phyloP scores from a whole-genome alignment of 441 rosid species.

The Croton laevigatus region DNA sequence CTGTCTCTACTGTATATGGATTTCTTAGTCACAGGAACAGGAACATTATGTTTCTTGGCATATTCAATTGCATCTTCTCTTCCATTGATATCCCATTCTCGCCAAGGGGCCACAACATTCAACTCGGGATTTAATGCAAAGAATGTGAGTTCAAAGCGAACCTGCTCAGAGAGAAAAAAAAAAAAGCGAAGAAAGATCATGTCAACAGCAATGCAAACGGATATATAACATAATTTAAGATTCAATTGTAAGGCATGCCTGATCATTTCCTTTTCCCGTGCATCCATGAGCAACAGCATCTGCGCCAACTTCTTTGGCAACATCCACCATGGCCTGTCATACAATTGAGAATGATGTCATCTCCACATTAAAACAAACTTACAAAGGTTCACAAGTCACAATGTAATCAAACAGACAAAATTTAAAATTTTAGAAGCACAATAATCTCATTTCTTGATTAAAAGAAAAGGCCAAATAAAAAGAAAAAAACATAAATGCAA shows the following conservation, averaged over 20 bases:
- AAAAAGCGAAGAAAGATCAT: constrained; percentile 12
- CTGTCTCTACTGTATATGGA: constrained; percentile 95
- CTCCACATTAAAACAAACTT: neutral
- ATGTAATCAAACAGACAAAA: constrained; percentile 1
- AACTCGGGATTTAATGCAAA: constrained; percentile 89
- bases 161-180: constrained; percentile 41
- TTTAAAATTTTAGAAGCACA: neutral
- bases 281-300: constrained; percentile 97
- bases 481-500: neutral
- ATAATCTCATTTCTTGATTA: too few species aligned
- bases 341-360: neutral
- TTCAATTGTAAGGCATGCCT: constrained; percentile 42
- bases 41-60: constrained; percentile 89
- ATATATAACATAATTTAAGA: neutral
- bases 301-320: constrained; percentile 93
- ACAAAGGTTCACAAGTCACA: neutral
- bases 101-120: constrained; percentile 94
- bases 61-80: constrained; percentile 96
- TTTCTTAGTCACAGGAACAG: constrained; percentile 92
- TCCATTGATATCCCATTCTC: constrained; percentile 94
- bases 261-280: constrained; percentile 98
- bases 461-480: too few species aligned
- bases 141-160: constrained; percentile 95
- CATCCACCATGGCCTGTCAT: constrained; percentile 94
- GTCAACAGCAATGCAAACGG: constrained; percentile 8